Evolutionary conservation across 2,329 filamentous ascomycete species (phyloP), one percentile per base, ranked within the genome.

Genomic region (Calonectria pseudoturangicola): DNA sequence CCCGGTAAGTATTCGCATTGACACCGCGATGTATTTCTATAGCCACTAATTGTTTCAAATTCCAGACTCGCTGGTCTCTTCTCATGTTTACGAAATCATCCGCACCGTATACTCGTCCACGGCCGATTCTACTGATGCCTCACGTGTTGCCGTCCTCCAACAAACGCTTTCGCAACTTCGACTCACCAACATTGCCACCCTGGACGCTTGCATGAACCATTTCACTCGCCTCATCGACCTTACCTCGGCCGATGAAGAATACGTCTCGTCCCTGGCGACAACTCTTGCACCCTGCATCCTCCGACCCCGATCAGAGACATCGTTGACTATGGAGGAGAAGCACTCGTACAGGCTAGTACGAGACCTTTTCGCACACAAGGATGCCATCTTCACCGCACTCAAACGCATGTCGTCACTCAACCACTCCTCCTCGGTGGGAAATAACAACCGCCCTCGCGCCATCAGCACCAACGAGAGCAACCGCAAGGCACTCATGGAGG

Each of bases 51-150:
- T 50, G 4, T 51, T 21, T 25, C 2, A 18, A 27, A 28, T 12
- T 18, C 13, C 58, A 97, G 97, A 99, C 85, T 98, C 97, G n/a
- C 90, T 99, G 74, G 96, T 99, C 74, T 98, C 97, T 70, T 98
- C 95, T 48, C 96, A 98, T 83, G 95, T 99, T 71, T 99, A 99
- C 84, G 97, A 99, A 86, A 98, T 99, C 81, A 93, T 99, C 82
- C 96, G 98, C 86, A 98, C 95, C 2, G 97, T 99, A 76, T 99
- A 99, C 87, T 93, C 92, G 58, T 95, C 94, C 16, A 93, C 95
- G 58, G 90, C 93, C 50, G 95, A 98, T 70, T 90, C 91, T 18
- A 92, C 92, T 4, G 94, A 98, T 79, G 89, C 92, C 65, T 92
- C 94, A 15, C 94, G 97, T 66, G 90, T 99, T 75, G 93, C 95